Evolutionary conservation across 2,329 filamentous ascomycete species (phyloP), one percentile per base, ranked within the genome.

Genomic region (Xylaria arbuscula): DNA sequence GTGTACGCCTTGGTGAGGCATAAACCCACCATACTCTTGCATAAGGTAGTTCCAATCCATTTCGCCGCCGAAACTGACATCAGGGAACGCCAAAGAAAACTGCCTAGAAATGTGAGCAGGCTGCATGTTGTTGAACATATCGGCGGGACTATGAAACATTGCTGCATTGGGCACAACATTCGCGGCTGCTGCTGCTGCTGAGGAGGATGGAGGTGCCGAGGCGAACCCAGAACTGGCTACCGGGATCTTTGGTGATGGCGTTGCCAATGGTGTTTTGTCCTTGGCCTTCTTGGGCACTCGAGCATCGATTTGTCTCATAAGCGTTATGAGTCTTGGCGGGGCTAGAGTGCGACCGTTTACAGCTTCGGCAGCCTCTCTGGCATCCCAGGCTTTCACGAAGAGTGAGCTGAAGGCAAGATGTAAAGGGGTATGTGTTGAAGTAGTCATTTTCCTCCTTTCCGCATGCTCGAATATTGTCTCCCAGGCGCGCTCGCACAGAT

Each of bases 341-440:
- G 78, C 73, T 2, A 83, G 68, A 1, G 80, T 76, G 36, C 81
- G 82, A 0, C 86, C 87, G 7, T 80, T 77, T 59, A 81, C 80
- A 4, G 79, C 70, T 70, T 85, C 82, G 13, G 84, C 84, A 1
- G 82, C 80, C 72, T 85, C 85, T 63, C 85, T 84, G 2, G 86
- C 86, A 51, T 86, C 84, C 89, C 89, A 91, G 0, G 88, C 88
- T 73, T 88, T 89, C 66, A 91, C 78, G 48, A 91, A 86, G 19
- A 87, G 82, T 22, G 81, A 81, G 0, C 86, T 85, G 69, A 91
- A 88, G 0, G 85, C 85, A 36, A 85, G 79, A 72, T 89, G 87
- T 79, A 89, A 82, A 7, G 87, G 88, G 51, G 82, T 88, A 58
- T 84, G 83, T 56, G 85, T 78, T 66, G 85, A 83, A 51, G 82